phyloP scores from a whole-genome alignment of 2,329 filamentous ascomycete genomes.

The Penicillium sp. region DNA sequence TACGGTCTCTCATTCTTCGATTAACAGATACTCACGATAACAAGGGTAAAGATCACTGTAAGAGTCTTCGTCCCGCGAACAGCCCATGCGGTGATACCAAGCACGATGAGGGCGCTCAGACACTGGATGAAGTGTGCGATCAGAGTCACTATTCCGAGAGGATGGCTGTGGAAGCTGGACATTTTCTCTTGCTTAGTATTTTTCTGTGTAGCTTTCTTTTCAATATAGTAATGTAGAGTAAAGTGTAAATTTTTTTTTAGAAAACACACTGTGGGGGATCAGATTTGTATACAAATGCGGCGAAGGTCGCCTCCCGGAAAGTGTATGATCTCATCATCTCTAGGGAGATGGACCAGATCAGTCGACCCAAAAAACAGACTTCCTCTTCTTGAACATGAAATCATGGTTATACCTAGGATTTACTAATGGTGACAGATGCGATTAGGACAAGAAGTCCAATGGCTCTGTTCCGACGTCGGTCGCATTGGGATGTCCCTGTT shows the following conservation, averaged over 20 bases:
- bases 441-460: too few species aligned
- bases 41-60: conserved; percentile 22
- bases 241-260: background rate
- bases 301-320: background rate
- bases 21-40: conserved; percentile 12
- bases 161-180: conserved; percentile 13
- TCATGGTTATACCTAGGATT: too few species aligned
- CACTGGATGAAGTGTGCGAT: conserved; percentile 15
- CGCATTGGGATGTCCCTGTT: too few species aligned
- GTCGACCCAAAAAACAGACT: background rate
- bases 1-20: background rate
- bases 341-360: background rate
- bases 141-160: conserved; percentile 10
- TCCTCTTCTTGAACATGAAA: background rate
- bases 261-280: background rate
- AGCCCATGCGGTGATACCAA: conserved; percentile 27
- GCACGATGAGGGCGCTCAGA: conserved; percentile 20
- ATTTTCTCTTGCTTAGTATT: background rate
- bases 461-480: too few species aligned
- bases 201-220: background rate
- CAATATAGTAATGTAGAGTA: background rate
- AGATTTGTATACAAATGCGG: background rate
- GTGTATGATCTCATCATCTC: conserved; percentile 6
- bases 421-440: too few species aligned
- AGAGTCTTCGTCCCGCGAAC: conserved; percentile 18